Evolutionary conservation across 768 basidiomycete species (phyloP).

Genomic region (Amanita exitialis): DNA sequence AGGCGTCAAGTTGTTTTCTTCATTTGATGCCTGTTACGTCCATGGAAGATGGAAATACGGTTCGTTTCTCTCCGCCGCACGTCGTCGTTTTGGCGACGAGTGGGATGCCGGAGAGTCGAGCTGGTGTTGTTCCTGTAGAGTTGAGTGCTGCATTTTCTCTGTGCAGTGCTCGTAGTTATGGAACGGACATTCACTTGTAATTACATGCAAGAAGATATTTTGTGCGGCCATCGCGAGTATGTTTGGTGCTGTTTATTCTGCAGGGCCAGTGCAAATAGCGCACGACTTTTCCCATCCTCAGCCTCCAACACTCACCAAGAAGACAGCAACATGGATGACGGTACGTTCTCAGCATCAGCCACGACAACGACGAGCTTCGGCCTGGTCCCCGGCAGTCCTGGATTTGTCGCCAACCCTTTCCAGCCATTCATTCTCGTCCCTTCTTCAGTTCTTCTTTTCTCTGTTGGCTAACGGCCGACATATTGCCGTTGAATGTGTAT

Average conservation of each 20-base stretch:
- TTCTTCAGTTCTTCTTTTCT: constrained; percentile 18
- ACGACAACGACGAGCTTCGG: constrained; percentile 44
- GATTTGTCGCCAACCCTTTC: constrained; percentile 17
- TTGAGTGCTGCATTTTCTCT: constrained; percentile 34
- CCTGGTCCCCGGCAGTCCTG: constrained; percentile 19
- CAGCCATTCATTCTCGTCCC: constrained; percentile 7
- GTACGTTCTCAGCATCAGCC: constrained; percentile 78
- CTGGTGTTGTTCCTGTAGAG: constrained; percentile 47
- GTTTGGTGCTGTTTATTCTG: neutral
- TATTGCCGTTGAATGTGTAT: neutral
- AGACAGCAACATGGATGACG: constrained; percentile 44
- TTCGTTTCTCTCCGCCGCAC: constrained; percentile 30
- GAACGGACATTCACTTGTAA: constrained; percentile 36
- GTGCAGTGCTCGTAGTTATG: constrained; percentile 55
- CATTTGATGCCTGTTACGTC: constrained; percentile 62
- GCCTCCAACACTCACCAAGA: constrained; percentile 6
- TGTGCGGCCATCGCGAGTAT: neutral
- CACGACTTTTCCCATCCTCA: neutral
- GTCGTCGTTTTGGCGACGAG: constrained; percentile 47
- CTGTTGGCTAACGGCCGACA: constrained; percentile 36
- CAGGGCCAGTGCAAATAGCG: neutral
- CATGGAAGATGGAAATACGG: constrained; percentile 47
- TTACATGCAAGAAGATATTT: neutral
- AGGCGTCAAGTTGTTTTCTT: constrained; percentile 39
- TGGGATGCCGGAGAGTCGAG: constrained; percentile 32